phyloP scores from a whole-genome alignment of 2,329 filamentous ascomycete species.

The Cordyceps militaris region DNA sequence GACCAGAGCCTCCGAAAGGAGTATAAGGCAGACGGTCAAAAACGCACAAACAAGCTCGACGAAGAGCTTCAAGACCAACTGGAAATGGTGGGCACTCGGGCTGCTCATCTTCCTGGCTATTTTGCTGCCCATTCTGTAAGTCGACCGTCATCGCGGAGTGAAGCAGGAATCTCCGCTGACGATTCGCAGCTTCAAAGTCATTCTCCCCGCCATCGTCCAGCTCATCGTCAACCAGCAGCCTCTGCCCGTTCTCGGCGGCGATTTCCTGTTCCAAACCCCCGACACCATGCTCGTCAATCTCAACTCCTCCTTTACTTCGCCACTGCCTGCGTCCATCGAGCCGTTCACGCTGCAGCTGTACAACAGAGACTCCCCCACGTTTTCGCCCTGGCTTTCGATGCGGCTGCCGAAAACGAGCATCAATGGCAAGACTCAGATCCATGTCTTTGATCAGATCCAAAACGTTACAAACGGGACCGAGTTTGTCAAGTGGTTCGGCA shows the following conservation, averaged over 20 bases:
- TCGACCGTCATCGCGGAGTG: not conserved
- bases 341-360: not conserved
- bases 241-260: not conserved
- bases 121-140: not conserved
- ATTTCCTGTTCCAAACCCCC: not conserved
- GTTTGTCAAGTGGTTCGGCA: slow-evolving; percentile 1
- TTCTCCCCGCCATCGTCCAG: not conserved
- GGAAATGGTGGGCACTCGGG: not conserved
- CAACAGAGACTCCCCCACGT: not conserved
- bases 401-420: not conserved
- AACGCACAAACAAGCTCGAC: not conserved
- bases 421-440: not conserved
- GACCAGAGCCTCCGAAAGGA: not conserved
- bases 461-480: not conserved
- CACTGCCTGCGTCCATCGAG: not conserved
- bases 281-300: not conserved
- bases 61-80: not conserved
- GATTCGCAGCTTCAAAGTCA: not conserved
- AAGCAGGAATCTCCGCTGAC: not conserved
- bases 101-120: not conserved
- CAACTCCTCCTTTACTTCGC: not conserved
- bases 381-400: not conserved
- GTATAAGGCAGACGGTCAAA: not conserved
- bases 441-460: not conserved
- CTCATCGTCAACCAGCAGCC: slow-evolving; percentile 6